These are phyloP conservation scores for Synchytrium microbalum DNA, from an alignment of 371 early-diverging fungal genomes.

Conservation along the genomic window DNA sequence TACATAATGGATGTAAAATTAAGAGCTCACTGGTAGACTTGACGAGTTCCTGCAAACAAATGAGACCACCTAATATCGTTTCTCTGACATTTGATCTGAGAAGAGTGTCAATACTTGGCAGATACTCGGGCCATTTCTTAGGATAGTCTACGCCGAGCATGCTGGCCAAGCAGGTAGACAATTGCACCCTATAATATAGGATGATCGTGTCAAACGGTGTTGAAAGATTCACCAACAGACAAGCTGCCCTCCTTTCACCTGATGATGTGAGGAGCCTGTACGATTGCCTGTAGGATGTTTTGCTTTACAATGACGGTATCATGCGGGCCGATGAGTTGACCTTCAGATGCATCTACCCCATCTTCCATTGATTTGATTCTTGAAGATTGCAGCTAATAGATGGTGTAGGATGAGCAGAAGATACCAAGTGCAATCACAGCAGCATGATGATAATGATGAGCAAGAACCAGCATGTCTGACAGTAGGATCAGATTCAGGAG, in stretches of 20 bases:
- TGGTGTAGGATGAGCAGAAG: no score
- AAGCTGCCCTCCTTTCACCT: no score
- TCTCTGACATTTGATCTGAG: not conserved
- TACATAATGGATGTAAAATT: no score
- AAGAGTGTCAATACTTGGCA: conserved; percentile 47
- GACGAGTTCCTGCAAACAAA: conserved; percentile 69
- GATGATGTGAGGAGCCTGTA: conserved; percentile 53
- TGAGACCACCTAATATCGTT: conserved; percentile 62
- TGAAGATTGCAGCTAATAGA: conserved; percentile 89
- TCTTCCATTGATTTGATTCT: conserved; percentile 67
- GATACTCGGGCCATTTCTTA: conserved; percentile 68
- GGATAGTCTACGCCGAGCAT: conserved; percentile 45
- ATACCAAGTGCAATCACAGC: no score
- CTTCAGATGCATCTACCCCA: conserved; percentile 51
- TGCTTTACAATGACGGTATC: conserved; percentile 63
- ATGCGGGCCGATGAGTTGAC: conserved; percentile 48
- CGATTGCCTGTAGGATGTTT: conserved; percentile 66
- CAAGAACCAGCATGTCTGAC: conserved; percentile 72
- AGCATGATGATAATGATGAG: no score
- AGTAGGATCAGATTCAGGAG: conserved; percentile 49
- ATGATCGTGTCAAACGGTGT: no score
- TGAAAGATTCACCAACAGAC: no score
- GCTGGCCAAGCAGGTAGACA: conserved; percentile 57
- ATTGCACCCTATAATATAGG: no score
- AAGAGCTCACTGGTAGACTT: conserved; percentile 63